These are phyloP conservation scores for Gracilaria gracilis DNA, from an alignment of 23 red algal genomes.

Conservation along the genomic window DNA sequence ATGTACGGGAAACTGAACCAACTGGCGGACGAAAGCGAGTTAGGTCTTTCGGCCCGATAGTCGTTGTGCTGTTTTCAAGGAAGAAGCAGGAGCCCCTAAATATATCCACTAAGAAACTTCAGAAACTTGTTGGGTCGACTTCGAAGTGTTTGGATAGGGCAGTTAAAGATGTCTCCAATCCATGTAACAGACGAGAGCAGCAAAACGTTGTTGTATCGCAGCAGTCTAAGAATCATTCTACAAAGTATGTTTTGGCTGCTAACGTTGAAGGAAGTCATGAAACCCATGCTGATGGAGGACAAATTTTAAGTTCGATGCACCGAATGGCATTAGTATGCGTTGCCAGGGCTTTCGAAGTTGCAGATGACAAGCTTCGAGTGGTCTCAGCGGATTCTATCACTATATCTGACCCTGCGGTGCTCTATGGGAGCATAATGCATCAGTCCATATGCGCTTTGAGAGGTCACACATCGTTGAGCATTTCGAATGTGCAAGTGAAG, in stretches of 20 bases:
- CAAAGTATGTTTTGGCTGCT: not conserved
- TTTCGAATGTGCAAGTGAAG: not conserved
- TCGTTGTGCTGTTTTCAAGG: conserved; percentile 7
- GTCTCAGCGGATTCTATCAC: conserved; percentile 1
- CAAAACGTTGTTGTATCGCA: not conserved
- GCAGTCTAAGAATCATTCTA: not conserved
- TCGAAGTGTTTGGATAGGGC: conserved; percentile 25
- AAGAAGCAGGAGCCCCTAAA: not conserved
- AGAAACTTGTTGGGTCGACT: conserved; percentile 15
- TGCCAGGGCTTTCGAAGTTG: conserved; percentile 9
- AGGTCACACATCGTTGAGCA: not conserved
- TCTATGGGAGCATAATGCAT: not conserved
- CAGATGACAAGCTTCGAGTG: not conserved
- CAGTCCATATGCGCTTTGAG: not conserved
- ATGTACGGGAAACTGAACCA: conserved; percentile 44
- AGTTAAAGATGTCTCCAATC: not conserved
- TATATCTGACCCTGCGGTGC: not conserved
- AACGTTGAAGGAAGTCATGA: not conserved
- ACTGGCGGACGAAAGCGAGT: conserved; percentile 46
- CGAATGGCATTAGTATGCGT: conserved; percentile 39
- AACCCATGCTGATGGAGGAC: conserved; percentile 19
- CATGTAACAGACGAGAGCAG: not conserved
- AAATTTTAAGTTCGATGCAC: conserved; percentile 43
- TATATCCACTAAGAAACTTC: conserved; percentile 5
- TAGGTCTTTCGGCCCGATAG: conserved; percentile 48